Conservation (phyloP, 441 rosid species). For the Bruguiera hainesii region DNA sequence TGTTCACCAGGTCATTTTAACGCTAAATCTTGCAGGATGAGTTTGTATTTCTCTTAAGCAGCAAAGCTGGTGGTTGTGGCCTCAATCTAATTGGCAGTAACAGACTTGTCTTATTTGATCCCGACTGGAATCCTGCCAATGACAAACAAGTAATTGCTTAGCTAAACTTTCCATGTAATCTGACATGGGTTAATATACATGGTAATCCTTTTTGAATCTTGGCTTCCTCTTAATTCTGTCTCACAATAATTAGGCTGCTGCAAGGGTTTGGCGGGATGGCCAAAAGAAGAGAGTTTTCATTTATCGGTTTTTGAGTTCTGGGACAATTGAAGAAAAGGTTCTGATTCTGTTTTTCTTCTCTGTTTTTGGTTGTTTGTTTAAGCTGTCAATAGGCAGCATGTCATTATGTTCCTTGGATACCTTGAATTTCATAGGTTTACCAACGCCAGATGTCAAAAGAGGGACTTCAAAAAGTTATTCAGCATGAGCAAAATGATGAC, state of each 20-base stretch:
- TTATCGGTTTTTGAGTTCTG: constrained; percentile 92
- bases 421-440: constrained; percentile 62
- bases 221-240: constrained; percentile 19
- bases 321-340: constrained; percentile 99
- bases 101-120: constrained; percentile 93
- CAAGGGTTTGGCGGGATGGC: constrained; percentile 99
- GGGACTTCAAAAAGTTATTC: constrained; percentile 98
- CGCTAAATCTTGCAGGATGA: constrained; percentile 62
- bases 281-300: constrained; percentile 97
- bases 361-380: constrained; percentile 2
- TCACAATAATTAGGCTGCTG: constrained; percentile 73
- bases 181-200: constrained; percentile 9
- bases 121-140: constrained; percentile 99
- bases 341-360: constrained; percentile 9
- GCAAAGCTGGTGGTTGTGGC: constrained; percentile 99
- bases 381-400: constrained; percentile 5
- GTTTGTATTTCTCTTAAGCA: constrained; percentile 94
- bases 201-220: constrained; percentile 17
- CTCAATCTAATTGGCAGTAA: constrained; percentile 95
- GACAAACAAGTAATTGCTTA: constrained; percentile 81
- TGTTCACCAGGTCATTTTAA: constrained; percentile 3
- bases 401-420: constrained; percentile 15
- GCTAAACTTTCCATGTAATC: constrained; percentile 15
- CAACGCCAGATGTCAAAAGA: constrained; percentile 99
- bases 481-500: constrained; percentile 57